Evolutionary conservation across 306 rosid species (phyloP), one percentile per base, ranked within the genome.

Genomic region (Macrotyloma uniflorum): DNA sequence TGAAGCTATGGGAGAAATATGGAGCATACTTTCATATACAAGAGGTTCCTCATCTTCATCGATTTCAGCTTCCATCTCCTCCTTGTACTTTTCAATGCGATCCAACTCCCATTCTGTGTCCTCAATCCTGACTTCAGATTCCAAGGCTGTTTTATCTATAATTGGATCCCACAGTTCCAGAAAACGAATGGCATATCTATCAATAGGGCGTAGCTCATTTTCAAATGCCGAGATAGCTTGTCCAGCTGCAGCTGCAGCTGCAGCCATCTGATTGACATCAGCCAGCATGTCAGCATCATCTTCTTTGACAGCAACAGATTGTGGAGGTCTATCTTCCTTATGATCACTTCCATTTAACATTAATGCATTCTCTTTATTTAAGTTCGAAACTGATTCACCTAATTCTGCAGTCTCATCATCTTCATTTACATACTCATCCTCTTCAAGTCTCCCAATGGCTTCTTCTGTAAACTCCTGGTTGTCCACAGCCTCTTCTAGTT

Each of bases 1-100:
- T 47, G 75, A 64, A 87, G 54, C 36, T 70, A 58, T 75, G 23
- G 55, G 50, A 12, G 33, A 15, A 76, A 42, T 67, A 30, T 64
- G 82, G 69, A 8, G 76, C 97, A 67, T 90, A 95, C 99, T 88
- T 89, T 95, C 99, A 86, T 95, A 95, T n/a, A 92, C 89, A 80
- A 95, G 91, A 82, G 98, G 99, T 64, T 95, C 99, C 82, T 95
- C 99, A 72, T 95, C 99, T 87, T 95, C 99, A 71, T 95, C 99
- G 85, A 95, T 88, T 85, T 95, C 99, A 16, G 98, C 98, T 87
- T 95, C 99, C 99, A 95, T 91, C 84, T 95, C 99, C 66, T 95
- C 99, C 92, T 93, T 95, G 83, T 89, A 95, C 88, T 81, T 91
- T 87, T 95, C 99, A 73, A 95, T 89, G 77, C 94, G 97, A 45